These are phyloP conservation scores for Suillus variegatus DNA, from an alignment of 768 basidiomycete species.

Conservation along the genomic window DNA sequence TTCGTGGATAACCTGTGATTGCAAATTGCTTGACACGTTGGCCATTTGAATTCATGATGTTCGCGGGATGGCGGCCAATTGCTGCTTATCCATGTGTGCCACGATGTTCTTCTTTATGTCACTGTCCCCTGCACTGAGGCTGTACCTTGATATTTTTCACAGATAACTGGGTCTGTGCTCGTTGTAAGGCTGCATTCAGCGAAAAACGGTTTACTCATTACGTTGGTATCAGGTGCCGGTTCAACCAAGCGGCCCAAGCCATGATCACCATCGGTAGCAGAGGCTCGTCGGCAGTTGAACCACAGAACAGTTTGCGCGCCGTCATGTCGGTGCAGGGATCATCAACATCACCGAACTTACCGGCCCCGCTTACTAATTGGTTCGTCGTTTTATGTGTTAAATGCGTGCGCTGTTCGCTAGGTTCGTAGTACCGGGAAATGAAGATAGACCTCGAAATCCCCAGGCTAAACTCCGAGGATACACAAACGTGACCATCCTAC, in stretches of 20 bases:
- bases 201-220: constrained; percentile 11
- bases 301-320: neutral
- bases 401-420: neutral
- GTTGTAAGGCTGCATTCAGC: constrained; percentile 46
- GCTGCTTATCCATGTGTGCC: neutral
- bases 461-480: constrained; percentile 20
- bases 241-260: no score
- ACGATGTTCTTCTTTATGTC: constrained; percentile 17
- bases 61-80: neutral
- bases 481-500: constrained; percentile 33
- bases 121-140: constrained; percentile 19
- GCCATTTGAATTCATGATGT: constrained; percentile 11
- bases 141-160: neutral
- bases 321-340: neutral
- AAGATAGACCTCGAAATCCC: neutral
- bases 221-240: neutral
- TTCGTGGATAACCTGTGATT: neutral
- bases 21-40: neutral
- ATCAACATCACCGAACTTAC: constrained; percentile 32
- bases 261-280: no score
- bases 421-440: neutral
- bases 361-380: constrained; percentile 55
- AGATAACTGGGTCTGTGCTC: neutral
- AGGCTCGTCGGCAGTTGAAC: neutral
- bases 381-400: constrained; percentile 42